A percentile compares a stretch with the other conserved stretches of the same genome.
Evolutionary conservation across 2,329 filamentous ascomycete genomes (phyloP).

Genomic region (Arthrobotrys musiformis): DNA sequence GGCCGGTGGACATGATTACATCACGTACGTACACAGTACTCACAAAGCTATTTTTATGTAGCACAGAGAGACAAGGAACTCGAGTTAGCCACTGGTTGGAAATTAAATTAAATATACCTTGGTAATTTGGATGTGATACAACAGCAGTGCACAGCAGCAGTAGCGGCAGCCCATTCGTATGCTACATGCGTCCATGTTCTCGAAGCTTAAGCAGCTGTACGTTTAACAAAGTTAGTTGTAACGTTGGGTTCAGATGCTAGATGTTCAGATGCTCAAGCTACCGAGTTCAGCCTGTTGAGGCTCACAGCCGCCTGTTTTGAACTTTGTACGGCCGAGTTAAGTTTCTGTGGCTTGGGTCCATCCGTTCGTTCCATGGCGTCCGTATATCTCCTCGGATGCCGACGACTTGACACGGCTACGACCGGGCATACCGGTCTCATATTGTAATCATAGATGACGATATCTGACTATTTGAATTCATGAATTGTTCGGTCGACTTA

Average conservation of each 20-base stretch:
- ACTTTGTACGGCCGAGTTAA: conserved; percentile 7
- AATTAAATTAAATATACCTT: too few relatives aligned
- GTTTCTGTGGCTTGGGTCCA: conserved; percentile 24
- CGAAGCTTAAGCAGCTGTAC: too few relatives aligned
- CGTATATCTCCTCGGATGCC: conserved; percentile 15
- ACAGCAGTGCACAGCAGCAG: too few relatives aligned
- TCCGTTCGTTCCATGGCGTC: too few relatives aligned
- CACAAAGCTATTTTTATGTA: not conserved
- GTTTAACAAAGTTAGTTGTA: conserved; percentile 10
- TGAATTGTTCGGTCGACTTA: not conserved
- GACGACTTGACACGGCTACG: conserved; percentile 34
- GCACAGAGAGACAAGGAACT: too few relatives aligned
- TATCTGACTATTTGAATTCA: too few relatives aligned
- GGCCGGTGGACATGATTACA: conserved; percentile 4
- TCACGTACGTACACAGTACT: conserved; percentile 6
- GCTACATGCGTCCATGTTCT: too few relatives aligned
- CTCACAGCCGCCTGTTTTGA: conserved; percentile 15
- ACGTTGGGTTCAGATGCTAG: not conserved
- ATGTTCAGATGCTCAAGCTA: too few relatives aligned
- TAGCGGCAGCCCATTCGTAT: too few relatives aligned
- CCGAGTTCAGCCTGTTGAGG: conserved; percentile 16
- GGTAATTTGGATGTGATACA: too few relatives aligned
- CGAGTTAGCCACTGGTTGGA: not conserved
- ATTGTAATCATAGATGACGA: conserved; percentile 18
- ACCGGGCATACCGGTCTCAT: conserved; percentile 19